A percentile compares a stretch with the other conserved stretches of the same genome.
These are phyloP conservation scores for Coccomyxa sp. DNA, from an alignment of 139 green algal species.

Conservation along the genomic window DNA sequence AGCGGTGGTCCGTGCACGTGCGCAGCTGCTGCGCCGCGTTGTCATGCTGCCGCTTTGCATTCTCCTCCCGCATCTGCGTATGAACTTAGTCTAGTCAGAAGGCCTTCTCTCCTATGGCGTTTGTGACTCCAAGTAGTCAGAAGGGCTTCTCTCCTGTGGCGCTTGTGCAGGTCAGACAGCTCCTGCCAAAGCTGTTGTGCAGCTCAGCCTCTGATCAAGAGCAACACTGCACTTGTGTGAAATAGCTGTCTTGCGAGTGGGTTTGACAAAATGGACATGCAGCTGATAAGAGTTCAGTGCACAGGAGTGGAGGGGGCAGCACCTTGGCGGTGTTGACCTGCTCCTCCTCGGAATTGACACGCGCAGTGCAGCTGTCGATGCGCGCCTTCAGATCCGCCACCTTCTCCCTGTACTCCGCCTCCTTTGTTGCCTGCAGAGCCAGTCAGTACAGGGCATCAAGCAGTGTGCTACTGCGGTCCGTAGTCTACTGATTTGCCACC, in stretches of 20 bases:
- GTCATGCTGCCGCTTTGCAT: background rate
- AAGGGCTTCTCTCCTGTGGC: background rate
- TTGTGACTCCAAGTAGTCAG: background rate
- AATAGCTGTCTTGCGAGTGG: too few species aligned
- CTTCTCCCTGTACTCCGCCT: conserved; percentile 75
- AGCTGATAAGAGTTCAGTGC: too few species aligned
- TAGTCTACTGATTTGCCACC: too few species aligned
- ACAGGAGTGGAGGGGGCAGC: too few species aligned
- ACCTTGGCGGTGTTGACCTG: conserved; percentile 1
- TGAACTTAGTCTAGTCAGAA: background rate
- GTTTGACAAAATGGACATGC: too few species aligned
- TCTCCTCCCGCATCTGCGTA: conserved; percentile 1
- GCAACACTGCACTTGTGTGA: too few species aligned
- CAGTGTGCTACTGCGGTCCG: too few species aligned
- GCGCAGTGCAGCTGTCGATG: conserved; percentile 24
- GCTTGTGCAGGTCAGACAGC: too few species aligned
- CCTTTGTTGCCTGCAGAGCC: conserved; percentile 54
- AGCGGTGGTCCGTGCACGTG: background rate
- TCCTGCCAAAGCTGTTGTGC: too few species aligned
- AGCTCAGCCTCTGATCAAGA: too few species aligned
- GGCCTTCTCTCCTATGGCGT: background rate
- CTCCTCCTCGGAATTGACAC: conserved; percentile 26
- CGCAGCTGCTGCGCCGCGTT: background rate
- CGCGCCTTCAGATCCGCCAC: conserved; percentile 47
- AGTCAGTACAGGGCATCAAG: background rate